These are phyloP conservation scores for Aegilops tauschii DNA, from an alignment of 176 grass and related monocot species.

Conservation along the genomic window DNA sequence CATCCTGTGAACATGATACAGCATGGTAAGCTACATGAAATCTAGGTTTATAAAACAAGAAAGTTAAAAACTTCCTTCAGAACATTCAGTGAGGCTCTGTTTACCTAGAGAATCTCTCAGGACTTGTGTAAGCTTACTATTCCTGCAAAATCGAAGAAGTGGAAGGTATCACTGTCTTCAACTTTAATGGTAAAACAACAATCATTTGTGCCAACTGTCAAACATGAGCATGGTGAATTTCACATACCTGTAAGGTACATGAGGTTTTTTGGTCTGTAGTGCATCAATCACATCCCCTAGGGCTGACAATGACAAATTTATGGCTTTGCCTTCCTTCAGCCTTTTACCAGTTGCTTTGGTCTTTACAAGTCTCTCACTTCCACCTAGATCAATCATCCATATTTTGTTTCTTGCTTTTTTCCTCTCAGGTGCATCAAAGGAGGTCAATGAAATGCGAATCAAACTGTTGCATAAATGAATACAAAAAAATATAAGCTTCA, in stretches of 20 bases:
- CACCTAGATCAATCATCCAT: conserved; percentile 99
- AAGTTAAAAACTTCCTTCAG: conserved; percentile 10
- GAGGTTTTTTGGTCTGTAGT: conserved; percentile 74
- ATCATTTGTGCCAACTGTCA: conserved; percentile 3
- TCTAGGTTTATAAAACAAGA: conserved; percentile 24
- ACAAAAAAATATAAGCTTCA: conserved; percentile 12
- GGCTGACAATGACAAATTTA: conserved; percentile 97
- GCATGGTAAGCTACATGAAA: conserved; percentile 32
- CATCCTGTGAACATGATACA: conserved; percentile 55
- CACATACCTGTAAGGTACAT: conserved; percentile 85
- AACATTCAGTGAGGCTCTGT: background rate
- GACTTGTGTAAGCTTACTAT: conserved; percentile 98
- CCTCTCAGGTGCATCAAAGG: conserved; percentile 54
- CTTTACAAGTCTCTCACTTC: conserved; percentile 92
- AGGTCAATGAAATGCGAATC: conserved; percentile 79
- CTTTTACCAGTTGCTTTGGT: conserved; percentile 93
- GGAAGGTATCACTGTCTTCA: conserved; percentile 2
- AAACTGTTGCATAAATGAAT: conserved; percentile 69
- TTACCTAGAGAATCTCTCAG: conserved; percentile 95
- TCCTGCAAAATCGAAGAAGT: conserved; percentile 55
- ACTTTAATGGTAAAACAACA: background rate
- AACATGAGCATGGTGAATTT: conserved; percentile 5
- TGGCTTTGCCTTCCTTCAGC: conserved; percentile 93
- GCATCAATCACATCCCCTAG: conserved; percentile 94
- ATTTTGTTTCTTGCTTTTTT: conserved; percentile 77